A percentile compares a stretch with the other conserved stretches of the same genome.
phyloP scores from a whole-genome alignment of 495 filamentous ascomycete species.

The Penicillium ucsense region DNA sequence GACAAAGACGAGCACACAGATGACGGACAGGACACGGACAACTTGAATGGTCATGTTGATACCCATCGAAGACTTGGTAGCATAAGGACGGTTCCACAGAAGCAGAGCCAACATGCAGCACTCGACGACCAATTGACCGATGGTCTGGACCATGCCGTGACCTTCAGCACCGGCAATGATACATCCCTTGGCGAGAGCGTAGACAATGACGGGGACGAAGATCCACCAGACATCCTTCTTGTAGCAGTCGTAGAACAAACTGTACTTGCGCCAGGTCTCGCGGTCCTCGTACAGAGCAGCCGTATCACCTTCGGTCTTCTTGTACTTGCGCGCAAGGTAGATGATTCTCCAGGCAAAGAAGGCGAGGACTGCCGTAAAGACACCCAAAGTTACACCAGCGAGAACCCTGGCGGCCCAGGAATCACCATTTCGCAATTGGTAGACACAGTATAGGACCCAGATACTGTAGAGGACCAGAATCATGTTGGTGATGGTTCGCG shows the following conservation, averaged over 20 bases:
- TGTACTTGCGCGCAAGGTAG: slow-evolving; percentile 61
- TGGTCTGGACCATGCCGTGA: slow-evolving; percentile 71
- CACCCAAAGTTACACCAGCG: slow-evolving; percentile 66
- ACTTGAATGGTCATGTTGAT: slow-evolving; percentile 92
- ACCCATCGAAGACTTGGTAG: slow-evolving; percentile 73
- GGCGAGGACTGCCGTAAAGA: slow-evolving; percentile 69
- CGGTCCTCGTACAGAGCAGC: slow-evolving; percentile 75
- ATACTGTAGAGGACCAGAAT: slow-evolving; percentile 89
- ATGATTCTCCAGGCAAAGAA: slow-evolving; percentile 82
- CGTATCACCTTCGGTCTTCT: slow-evolving; percentile 64
- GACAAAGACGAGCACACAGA: slow-evolving; percentile 87
- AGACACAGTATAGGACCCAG: slow-evolving; percentile 94
- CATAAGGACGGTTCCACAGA: slow-evolving; percentile 78
- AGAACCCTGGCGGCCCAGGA: slow-evolving; percentile 90
- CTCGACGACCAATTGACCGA: slow-evolving; percentile 74
- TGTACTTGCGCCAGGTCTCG: slow-evolving; percentile 89
- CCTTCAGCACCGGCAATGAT: slow-evolving; percentile 83
- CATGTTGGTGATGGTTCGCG: slow-evolving; percentile 79
- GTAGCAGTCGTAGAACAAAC: slow-evolving; percentile 92
- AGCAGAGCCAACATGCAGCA: slow-evolving; percentile 58
- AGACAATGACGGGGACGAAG: slow-evolving; percentile 83
- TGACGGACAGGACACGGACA: slow-evolving; percentile 85
- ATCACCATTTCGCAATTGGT: slow-evolving; percentile 87
- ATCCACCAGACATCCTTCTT: slow-evolving; percentile 93
- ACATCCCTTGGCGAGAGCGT: slow-evolving; percentile 85